Evolutionary conservation across 192 early-diverging fungal genomes (phyloP).

Genomic region (Tieghemiomyces parasiticus): DNA sequence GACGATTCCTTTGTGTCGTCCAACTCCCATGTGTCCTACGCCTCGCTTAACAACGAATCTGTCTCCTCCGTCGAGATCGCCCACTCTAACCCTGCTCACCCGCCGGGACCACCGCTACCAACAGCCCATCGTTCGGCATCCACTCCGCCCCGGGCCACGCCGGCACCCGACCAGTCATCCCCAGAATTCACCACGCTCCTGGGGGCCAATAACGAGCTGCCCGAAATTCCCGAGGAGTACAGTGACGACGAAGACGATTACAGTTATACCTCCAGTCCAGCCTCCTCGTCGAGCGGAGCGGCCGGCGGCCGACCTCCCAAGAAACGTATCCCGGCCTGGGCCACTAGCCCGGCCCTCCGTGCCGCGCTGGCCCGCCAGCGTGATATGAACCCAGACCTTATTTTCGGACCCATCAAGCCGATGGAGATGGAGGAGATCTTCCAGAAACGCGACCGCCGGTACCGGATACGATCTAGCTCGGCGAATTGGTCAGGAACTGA

Average conservation of each 20-base stretch:
- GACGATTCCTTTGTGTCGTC: conserved; percentile 6
- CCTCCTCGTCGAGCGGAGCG: background rate
- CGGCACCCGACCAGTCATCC: background rate
- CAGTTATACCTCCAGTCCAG: background rate
- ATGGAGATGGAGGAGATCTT: conserved; percentile 29
- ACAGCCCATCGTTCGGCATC: background rate
- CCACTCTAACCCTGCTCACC: background rate
- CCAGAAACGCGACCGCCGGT: conserved; percentile 17
- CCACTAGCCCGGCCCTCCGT: conserved; percentile 28
- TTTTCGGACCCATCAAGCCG: conserved; percentile 28
- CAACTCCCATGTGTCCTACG: background rate
- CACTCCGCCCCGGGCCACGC: background rate
- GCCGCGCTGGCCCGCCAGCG: conserved; percentile 22
- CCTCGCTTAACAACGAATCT: background rate
- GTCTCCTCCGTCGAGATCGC: background rate
- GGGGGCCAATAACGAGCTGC: background rate
- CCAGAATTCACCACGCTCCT: background rate
- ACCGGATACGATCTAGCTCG: conserved; percentile 24
- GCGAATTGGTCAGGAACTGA: conserved; percentile 32
- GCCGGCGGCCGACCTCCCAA: background rate
- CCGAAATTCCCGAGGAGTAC: conserved; percentile 10
- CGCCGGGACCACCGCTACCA: too few species aligned
- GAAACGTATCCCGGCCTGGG: conserved; percentile 22
- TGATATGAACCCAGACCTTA: conserved; percentile 25
- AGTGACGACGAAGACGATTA: conserved; percentile 6